Conservation (phyloP, 495 filamentous ascomycete species). For the Letharia lupina region DNA sequence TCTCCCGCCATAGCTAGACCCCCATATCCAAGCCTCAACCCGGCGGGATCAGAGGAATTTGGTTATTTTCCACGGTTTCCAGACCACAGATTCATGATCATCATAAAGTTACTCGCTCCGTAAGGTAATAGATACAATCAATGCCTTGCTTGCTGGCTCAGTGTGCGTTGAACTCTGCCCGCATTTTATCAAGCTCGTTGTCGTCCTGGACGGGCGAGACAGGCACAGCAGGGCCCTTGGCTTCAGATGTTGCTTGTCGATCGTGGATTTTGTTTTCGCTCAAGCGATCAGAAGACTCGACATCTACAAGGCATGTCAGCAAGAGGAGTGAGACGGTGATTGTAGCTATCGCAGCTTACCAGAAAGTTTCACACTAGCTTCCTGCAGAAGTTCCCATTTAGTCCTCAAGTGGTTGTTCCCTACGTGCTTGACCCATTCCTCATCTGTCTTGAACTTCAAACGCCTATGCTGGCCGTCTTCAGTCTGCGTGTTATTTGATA, state of each 20-base stretch:
- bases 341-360: conserved; percentile 34
- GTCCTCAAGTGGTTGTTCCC: conserved; percentile 49
- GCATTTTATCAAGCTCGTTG: background rate
- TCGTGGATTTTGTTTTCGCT: background rate
- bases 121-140: background rate
- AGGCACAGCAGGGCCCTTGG: background rate
- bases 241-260: conserved; percentile 6
- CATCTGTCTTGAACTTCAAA: conserved; percentile 29
- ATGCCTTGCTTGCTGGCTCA: background rate
- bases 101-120: background rate
- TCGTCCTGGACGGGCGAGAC: background rate
- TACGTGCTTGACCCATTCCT: conserved; percentile 52
- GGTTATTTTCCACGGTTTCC: background rate
- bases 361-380: conserved; percentile 41
- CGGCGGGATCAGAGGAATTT: background rate
- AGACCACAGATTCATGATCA: background rate
- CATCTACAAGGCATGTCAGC: conserved; percentile 13
- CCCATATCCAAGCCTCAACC: background rate
- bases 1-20: background rate
- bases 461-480: conserved; percentile 21
- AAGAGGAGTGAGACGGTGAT: background rate
- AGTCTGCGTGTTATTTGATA: conserved; percentile 25
- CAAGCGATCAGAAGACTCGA: conserved; percentile 18
- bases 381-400: conserved; percentile 60
- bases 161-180: background rate